Conservation (phyloP, 2,329 filamentous ascomycete species). For the Drechslera avenae region DNA sequence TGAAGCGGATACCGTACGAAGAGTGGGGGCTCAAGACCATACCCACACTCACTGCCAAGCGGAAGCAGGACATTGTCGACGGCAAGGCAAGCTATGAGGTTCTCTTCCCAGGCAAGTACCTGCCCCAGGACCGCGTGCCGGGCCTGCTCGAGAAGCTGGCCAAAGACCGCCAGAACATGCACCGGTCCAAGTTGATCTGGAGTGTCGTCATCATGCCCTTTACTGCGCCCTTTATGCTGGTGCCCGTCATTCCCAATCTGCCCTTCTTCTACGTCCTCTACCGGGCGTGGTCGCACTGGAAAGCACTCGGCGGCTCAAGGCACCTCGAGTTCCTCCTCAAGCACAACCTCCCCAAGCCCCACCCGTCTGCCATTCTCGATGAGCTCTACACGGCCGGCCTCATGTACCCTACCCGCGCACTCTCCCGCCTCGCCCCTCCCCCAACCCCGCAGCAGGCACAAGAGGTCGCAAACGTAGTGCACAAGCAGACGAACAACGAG, state of each 20-base stretch:
- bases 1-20: slow-evolving; percentile 89
- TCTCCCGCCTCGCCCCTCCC: slow-evolving; percentile 46
- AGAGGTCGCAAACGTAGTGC: slow-evolving; percentile 46
- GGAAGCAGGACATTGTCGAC: slow-evolving; percentile 66
- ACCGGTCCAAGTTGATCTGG: slow-evolving; percentile 77
- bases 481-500: slow-evolving; percentile 49
- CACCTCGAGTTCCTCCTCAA: slow-evolving; percentile 82
- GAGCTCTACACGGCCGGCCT: slow-evolving; percentile 68
- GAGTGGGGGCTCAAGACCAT: slow-evolving; percentile 98
- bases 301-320: slow-evolving; percentile 78
- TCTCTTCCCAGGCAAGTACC: slow-evolving; percentile 73
- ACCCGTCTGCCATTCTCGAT: slow-evolving; percentile 73
- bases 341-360: slow-evolving; percentile 70
- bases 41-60: slow-evolving; percentile 74
- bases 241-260: slow-evolving; percentile 88
- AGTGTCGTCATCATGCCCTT: slow-evolving; percentile 68
- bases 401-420: slow-evolving; percentile 50
- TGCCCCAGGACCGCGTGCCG: slow-evolving; percentile 67
- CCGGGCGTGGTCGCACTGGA: slow-evolving; percentile 65
- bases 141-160: slow-evolving; percentile 72
- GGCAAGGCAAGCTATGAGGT: slow-evolving; percentile 72
- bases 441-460: slow-evolving; percentile 48
- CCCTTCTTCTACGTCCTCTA: slow-evolving; percentile 97
- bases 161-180: slow-evolving; percentile 78
- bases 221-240: slow-evolving; percentile 77